These are phyloP conservation scores for Globisporangium cystogenes DNA, from an alignment of 352 stramenopile genomes.

Conservation along the genomic window DNA sequence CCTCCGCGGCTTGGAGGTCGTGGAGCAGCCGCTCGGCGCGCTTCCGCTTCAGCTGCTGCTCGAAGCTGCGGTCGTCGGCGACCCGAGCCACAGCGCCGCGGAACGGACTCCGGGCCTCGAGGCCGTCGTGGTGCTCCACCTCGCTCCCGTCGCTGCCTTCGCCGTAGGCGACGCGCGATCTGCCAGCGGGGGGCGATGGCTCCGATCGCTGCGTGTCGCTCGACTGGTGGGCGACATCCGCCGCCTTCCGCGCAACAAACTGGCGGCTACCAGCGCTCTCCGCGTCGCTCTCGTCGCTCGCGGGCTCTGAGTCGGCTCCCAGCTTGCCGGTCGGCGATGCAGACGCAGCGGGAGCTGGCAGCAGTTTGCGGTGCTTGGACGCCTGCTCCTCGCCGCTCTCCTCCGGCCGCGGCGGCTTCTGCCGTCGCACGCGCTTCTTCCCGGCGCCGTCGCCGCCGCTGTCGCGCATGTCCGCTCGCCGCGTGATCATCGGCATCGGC, in stretches of 20 bases:
- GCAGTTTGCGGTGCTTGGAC: not conserved
- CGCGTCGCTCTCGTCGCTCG: not conserved
- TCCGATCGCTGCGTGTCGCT: not conserved
- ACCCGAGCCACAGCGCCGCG: too few species aligned
- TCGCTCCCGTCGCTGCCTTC: not conserved
- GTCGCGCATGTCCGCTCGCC: not conserved
- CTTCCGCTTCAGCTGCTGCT: not conserved
- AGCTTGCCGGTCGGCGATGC: not conserved
- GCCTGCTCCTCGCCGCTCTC: not conserved
- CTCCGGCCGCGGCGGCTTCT: not conserved
- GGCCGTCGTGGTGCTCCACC: not conserved
- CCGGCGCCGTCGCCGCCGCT: too few species aligned
- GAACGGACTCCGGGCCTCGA: not conserved
- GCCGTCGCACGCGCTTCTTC: not conserved
- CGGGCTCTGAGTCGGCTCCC: not conserved
- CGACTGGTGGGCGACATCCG: not conserved
- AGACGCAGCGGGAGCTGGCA: not conserved
- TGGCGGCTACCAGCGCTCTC: too few species aligned
- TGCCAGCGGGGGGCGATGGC: too few species aligned
- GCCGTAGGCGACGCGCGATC: too few species aligned
- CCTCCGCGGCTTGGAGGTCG: not conserved
- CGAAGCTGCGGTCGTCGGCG: not conserved
- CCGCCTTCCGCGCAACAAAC: too few species aligned
- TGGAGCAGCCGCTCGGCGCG: not conserved
- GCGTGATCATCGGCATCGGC: constrained; percentile 1